These are phyloP conservation scores for Tolypocladium guangdongense DNA, from an alignment of 2,329 filamentous ascomycete species.

Conservation along the genomic window DNA sequence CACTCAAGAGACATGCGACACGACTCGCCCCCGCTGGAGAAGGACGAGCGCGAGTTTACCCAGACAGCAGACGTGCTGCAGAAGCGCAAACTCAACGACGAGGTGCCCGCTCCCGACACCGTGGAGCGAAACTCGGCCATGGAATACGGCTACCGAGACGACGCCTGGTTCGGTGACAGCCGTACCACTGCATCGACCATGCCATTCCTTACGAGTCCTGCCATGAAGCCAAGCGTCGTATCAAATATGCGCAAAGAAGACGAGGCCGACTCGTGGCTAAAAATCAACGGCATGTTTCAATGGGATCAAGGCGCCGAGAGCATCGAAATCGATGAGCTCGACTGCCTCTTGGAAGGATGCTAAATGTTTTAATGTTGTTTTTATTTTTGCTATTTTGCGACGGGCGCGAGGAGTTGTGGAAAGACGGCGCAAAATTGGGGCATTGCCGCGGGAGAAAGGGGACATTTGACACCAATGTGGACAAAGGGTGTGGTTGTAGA, in stretches of 20 bases:
- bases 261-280: conserved; percentile 28
- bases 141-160: conserved; percentile 32
- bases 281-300: conserved; percentile 30
- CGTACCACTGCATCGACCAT: conserved; percentile 23
- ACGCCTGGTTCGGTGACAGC: conserved; percentile 42
- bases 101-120: conserved; percentile 17
- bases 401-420: conserved; percentile 10
- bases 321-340: conserved; percentile 86
- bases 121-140: conserved; percentile 16
- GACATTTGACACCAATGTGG: not conserved
- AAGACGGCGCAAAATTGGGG: not conserved
- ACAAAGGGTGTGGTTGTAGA: conserved; percentile 12
- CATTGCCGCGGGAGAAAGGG: not conserved
- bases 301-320: conserved; percentile 72
- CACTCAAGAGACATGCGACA: conserved; percentile 41
- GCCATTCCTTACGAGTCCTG: conserved; percentile 40
- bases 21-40: conserved; percentile 82
- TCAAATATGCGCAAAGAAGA: conserved; percentile 24
- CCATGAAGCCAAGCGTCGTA: conserved; percentile 30
- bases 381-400: conserved; percentile 6
- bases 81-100: conserved; percentile 47
- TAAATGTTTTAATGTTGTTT: conserved; percentile 24
- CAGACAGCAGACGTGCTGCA: conserved; percentile 83
- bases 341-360: conserved; percentile 71
- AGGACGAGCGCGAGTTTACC: conserved; percentile 93